phyloP scores from a whole-genome alignment of 768 basidiomycete species.

The Lactifluus pinguis region DNA sequence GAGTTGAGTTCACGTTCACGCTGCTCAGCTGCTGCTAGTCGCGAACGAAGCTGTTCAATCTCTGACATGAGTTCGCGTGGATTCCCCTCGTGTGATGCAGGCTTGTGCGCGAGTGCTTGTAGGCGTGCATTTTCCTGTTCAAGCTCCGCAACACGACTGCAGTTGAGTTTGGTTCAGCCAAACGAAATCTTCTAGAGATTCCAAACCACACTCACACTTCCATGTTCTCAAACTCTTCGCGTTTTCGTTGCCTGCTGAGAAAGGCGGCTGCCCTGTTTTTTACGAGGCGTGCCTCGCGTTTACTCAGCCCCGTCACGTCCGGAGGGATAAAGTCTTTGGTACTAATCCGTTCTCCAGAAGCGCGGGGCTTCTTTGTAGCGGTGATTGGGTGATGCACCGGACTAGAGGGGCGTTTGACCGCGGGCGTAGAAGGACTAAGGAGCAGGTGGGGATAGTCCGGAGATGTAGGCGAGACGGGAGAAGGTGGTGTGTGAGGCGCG shows the following conservation, averaged over 20 bases:
- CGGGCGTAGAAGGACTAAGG: constrained; percentile 8
- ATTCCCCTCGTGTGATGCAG: constrained; percentile 27
- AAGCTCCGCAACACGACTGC: constrained; percentile 72
- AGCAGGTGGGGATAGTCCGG: constrained; percentile 20
- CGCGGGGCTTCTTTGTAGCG: constrained; percentile 39
- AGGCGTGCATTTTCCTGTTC: constrained; percentile 80
- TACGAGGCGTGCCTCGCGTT: constrained; percentile 84
- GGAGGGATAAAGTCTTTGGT: constrained; percentile 84
- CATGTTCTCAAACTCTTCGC: constrained; percentile 88
- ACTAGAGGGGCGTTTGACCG: constrained; percentile 25
- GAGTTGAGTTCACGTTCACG: constrained; percentile 59
- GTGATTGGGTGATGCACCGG: constrained; percentile 20
- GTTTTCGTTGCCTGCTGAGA: constrained; percentile 82
- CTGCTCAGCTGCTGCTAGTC: constrained; percentile 54
- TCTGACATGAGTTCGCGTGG: constrained; percentile 40
- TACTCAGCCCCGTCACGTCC: constrained; percentile 79
- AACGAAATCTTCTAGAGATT: too few species aligned
- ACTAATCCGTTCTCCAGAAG: constrained; percentile 38
- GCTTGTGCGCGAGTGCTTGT: constrained; percentile 43
- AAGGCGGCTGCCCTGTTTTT: constrained; percentile 92
- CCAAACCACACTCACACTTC: constrained; percentile 56
- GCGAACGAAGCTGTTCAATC: constrained; percentile 57
- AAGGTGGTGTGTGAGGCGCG: constrained; percentile 24
- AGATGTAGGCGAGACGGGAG: constrained; percentile 26
- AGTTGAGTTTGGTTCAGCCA: not conserved